Base-by-base conservation (phyloP, 345 rosid species). In the Raphanus raphanistrum region DNA sequence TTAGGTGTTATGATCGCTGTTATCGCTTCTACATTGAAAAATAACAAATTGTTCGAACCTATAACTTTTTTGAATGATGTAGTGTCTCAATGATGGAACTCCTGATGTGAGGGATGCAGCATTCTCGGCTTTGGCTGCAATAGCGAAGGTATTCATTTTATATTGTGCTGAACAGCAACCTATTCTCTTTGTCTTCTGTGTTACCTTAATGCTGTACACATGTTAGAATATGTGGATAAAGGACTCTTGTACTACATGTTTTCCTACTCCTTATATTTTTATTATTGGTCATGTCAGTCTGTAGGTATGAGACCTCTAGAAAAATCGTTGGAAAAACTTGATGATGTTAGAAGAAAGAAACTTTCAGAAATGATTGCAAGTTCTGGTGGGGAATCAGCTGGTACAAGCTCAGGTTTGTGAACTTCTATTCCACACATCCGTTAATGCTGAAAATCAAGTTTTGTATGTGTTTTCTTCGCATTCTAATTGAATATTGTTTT, bases 261-360 rank as follows among this genome's bases (percentile, higher is more conserved):
- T 58, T 71, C 60, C 21, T 59, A 26, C 66, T 66, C 16, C 73
- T 75, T 72, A 11, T 35, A 7, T 57, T 33, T 67, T 77, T 66
- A 32, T 33, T 65, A 63, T 36, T 82, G 76, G 82, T 70, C 82
- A 62, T 67, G 65, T 21, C 76, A 96, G 99, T 87, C 87, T 43
- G 99, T 96, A 58, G 99, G 99, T 75, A 96, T 96, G 97, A 89
- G 97, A 85, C 99, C 97, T 81, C 83, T 96, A 81, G 99, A 96
- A 82, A 91, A 90, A 81, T 85, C 95, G 11, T 69, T 96, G 81
- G 99, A 96, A 90, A 96, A 96, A 86, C 97, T 96, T 72, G 99
- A 96, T 64, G 99, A 96, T 80, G 97, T 96, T 79, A 88, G 98
- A 84, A 90, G 84, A 83, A 96, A 93, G 84, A 93, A 96, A 82